These are phyloP conservation scores for Arthrobotrys sphaeroides DNA, from an alignment of 2,329 filamentous ascomycete genomes.

Conservation along the genomic window DNA sequence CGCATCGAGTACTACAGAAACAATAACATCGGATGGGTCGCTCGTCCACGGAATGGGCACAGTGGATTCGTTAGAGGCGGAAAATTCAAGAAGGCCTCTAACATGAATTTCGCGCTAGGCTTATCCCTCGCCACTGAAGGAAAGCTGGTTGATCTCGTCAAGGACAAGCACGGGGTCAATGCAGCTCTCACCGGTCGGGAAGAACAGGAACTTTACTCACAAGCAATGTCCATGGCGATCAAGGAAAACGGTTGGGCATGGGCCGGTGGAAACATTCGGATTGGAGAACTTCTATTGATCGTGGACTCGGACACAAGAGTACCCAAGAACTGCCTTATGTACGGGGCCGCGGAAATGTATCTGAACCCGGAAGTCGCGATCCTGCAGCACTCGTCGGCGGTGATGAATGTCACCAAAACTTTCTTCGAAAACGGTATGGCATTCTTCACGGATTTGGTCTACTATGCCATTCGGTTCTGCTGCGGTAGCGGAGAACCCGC, in stretches of 20 bases:
- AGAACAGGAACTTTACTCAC: slow-evolving; percentile 66
- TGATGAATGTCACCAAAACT: slow-evolving; percentile 77
- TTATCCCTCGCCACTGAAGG: slow-evolving; percentile 72
- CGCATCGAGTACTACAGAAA: slow-evolving; percentile 44
- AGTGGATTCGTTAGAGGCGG: slow-evolving; percentile 67
- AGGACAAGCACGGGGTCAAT: slow-evolving; percentile 8
- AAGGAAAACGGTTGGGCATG: slow-evolving; percentile 67
- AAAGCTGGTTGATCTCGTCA: slow-evolving; percentile 59
- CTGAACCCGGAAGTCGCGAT: slow-evolving; percentile 75
- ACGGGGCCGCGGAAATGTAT: slow-evolving; percentile 77
- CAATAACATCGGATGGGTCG: slow-evolving; percentile 49
- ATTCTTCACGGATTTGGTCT: slow-evolving; percentile 82
- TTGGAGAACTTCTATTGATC: slow-evolving; percentile 73
- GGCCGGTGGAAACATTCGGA: slow-evolving; percentile 70
- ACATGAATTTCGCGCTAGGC: slow-evolving; percentile 77
- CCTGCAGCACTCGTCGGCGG: slow-evolving; percentile 76
- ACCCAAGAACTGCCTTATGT: slow-evolving; percentile 73
- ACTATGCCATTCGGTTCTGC: slow-evolving; percentile 75
- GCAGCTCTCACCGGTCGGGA: slow-evolving; percentile 45
- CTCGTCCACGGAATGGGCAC: slow-evolving; percentile 65
- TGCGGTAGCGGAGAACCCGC: slow-evolving; percentile 77
- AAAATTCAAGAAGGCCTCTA: slow-evolving; percentile 78
- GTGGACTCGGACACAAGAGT: slow-evolving; percentile 77
- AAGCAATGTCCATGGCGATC: slow-evolving; percentile 65
- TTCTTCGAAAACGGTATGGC: slow-evolving; percentile 81